Conservation (phyloP, 2,329 filamentous ascomycete species). For the Fusarium sp. region DNA sequence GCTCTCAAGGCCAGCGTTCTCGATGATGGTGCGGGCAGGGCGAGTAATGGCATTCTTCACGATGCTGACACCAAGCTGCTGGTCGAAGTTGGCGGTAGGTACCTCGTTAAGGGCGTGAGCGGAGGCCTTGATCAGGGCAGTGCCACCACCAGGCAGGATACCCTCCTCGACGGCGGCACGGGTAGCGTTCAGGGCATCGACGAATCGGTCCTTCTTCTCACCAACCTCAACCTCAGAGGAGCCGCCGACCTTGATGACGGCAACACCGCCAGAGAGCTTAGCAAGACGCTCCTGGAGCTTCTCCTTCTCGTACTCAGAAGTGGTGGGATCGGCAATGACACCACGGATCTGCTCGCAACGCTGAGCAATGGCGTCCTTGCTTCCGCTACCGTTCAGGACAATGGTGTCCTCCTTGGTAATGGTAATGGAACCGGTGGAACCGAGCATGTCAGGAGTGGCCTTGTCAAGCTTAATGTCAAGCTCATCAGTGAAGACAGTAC, state of each 20-base stretch:
- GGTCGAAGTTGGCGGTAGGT: slow-evolving; percentile 96
- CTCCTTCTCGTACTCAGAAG: slow-evolving; percentile 99
- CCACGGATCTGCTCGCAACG: slow-evolving; percentile 99
- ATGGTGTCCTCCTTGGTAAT: slow-evolving; percentile 99
- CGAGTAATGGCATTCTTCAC: slow-evolving; percentile 98
- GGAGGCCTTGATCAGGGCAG: slow-evolving; percentile 96
- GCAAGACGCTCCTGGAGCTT: slow-evolving; percentile 99
- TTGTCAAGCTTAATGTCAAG: slow-evolving; percentile 99
- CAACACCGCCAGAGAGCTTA: slow-evolving; percentile 98
- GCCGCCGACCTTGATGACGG: slow-evolving; percentile 99
- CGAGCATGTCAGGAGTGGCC: slow-evolving; percentile 94
- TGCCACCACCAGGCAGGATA: slow-evolving; percentile 98
- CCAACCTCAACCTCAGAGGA: slow-evolving; percentile 98
- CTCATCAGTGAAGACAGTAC: slow-evolving; percentile 97
- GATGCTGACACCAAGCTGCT: slow-evolving; percentile 97
- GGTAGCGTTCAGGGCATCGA: slow-evolving; percentile 97
- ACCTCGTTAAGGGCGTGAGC: slow-evolving; percentile 85
- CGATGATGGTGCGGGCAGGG: slow-evolving; percentile 93
- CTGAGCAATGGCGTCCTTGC: slow-evolving; percentile 92
- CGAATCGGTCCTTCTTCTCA: slow-evolving; percentile 99
- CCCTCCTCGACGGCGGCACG: slow-evolving; percentile 98
- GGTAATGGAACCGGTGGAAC: slow-evolving; percentile 96
- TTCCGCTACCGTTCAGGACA: slow-evolving; percentile 95
- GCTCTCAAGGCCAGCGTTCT: slow-evolving; percentile 97
- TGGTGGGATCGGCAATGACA: slow-evolving; percentile 92